Evolutionary conservation across 2,329 filamentous ascomycete genomes (phyloP), one percentile per base, ranked within the genome.

Genomic region (Cladophialophora immunda): DNA sequence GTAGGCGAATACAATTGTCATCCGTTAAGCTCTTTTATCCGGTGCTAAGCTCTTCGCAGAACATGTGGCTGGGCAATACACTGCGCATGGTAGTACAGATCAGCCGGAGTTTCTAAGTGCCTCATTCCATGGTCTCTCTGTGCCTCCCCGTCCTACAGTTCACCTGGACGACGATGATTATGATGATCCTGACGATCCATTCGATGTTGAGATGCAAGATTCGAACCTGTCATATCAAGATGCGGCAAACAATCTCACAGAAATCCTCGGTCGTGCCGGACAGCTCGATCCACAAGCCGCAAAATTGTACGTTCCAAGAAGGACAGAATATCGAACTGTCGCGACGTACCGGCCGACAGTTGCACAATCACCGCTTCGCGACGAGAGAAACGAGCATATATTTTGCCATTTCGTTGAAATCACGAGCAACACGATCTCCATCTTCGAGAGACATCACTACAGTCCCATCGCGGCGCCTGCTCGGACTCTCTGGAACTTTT

Each of bases 401-500:
- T 98, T 98, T 77, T 90, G 90, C 77, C 93, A 98, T 78, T 98
- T 97, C 77, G 89, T 98, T 55, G 91, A 93, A 72, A 90, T 95
- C 6, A 97, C 93, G 1, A 94, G 91, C 0, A 92, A 93, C 0
- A 91, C 88, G 71, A 87, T 98, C 75, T 97, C 94, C 1, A 85
- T 97, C 30, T 97, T 92, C 76, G 94, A 98, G 78, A 86, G 94
- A 61, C 89, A 92, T 71, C 82, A 83, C 63, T 87, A 89, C 54
- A 81, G 83, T 9, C 82, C 86, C 0, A 84, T 91, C 1, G 86
- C 89, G 2, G 84, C 84, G 58, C 84, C 87, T 8, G 86, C 91
- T 58, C 81, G 83, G 68, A 81, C 81, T 19, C 70, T 85, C 25
- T 90, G 88, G 87, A 89, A 86, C 27, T 89, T 97, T 73, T 94